These are phyloP conservation scores for Leishmania arabica DNA, from an alignment of 208 protist genomes.

Conservation along the genomic window DNA sequence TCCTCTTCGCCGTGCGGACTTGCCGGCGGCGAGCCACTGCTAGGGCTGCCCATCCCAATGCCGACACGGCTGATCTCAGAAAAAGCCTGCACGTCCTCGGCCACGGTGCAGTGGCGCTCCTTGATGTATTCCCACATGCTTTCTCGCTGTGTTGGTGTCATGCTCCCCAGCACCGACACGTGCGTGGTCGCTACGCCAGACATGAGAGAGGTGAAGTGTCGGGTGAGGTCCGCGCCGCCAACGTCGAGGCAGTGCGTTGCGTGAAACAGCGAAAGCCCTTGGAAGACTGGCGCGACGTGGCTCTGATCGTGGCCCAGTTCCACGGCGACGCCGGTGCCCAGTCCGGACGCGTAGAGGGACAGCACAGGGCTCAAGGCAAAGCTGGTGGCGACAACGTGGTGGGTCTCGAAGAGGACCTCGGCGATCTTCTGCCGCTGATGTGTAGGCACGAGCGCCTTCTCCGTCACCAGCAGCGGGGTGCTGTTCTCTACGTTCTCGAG, in stretches of 20 bases:
- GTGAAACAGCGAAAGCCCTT: conserved; percentile 95
- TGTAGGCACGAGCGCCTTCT: conserved; percentile 85
- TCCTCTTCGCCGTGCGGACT: conserved; percentile 25
- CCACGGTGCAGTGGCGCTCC: conserved; percentile 71
- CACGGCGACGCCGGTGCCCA: conserved; percentile 89
- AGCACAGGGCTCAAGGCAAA: conserved; percentile 86
- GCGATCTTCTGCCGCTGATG: conserved; percentile 84
- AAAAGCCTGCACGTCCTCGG: conserved; percentile 36
- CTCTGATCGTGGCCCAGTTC: conserved; percentile 97
- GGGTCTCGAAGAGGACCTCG: conserved; percentile 91
- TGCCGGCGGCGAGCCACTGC: not conserved
- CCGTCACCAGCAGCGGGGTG: conserved; percentile 86
- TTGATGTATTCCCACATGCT: conserved; percentile 89
- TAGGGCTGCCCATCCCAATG: not conserved
- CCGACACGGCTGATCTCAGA: conserved; percentile 3
- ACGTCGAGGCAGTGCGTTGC: conserved; percentile 84
- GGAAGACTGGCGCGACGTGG: conserved; percentile 98
- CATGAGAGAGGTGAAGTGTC: conserved; percentile 38
- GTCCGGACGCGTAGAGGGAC: conserved; percentile 86
- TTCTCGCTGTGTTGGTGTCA: conserved; percentile 43
- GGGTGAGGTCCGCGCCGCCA: conserved; percentile 79
- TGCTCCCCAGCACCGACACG: conserved; percentile 35
- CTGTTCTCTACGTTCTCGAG: conserved; percentile 54
- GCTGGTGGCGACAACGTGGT: conserved; percentile 55
- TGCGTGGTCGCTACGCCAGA: conserved; percentile 13